Evolutionary conservation across 371 early-diverging fungal genomes (phyloP).

Genomic region (Circinella minor): DNA sequence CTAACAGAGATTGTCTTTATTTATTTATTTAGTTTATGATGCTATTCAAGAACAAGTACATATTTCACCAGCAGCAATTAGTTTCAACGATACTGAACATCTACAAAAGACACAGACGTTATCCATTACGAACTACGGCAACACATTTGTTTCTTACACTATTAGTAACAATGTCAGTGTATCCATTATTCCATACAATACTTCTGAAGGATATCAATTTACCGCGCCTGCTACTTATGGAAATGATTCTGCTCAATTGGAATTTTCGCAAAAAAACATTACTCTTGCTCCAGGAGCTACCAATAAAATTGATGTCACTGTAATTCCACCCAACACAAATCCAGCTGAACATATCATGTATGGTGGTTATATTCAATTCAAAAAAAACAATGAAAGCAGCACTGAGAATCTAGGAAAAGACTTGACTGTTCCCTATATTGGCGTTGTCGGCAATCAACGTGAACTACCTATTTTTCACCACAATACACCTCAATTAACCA

Average conservation of each 20-base stretch:
- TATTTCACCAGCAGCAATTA: slow-evolving; percentile 63
- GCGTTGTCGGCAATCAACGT: slow-evolving; percentile 52
- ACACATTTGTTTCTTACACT: slow-evolving; percentile 50
- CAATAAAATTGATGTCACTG: slow-evolving; percentile 36
- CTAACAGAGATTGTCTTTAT: background rate
- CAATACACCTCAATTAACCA: slow-evolving; percentile 9
- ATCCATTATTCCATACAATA: slow-evolving; percentile 41
- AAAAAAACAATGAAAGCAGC: background rate
- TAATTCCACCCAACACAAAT: slow-evolving; percentile 42
- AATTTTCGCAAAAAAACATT: slow-evolving; percentile 31
- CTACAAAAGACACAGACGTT: slow-evolving; percentile 45
- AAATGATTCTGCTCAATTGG: slow-evolving; percentile 29
- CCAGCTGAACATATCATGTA: slow-evolving; percentile 32
- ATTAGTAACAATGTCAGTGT: slow-evolving; percentile 42
- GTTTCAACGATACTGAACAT: slow-evolving; percentile 66
- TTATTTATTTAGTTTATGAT: slow-evolving; percentile 35
- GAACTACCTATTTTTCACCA: slow-evolving; percentile 51
- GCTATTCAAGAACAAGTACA: slow-evolving; percentile 54
- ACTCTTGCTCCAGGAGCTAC: slow-evolving; percentile 41
- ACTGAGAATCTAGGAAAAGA: background rate
- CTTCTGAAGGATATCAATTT: slow-evolving; percentile 14
- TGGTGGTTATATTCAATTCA: slow-evolving; percentile 37
- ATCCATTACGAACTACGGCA: slow-evolving; percentile 61
- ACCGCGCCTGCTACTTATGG: slow-evolving; percentile 18
- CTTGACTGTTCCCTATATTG: slow-evolving; percentile 56